Percentiles rank a stretch among this genome's conserved stretches.
phyloP scores from a whole-genome alignment of 2,329 filamentous ascomycete genomes.

The Blastomyces parvus region DNA sequence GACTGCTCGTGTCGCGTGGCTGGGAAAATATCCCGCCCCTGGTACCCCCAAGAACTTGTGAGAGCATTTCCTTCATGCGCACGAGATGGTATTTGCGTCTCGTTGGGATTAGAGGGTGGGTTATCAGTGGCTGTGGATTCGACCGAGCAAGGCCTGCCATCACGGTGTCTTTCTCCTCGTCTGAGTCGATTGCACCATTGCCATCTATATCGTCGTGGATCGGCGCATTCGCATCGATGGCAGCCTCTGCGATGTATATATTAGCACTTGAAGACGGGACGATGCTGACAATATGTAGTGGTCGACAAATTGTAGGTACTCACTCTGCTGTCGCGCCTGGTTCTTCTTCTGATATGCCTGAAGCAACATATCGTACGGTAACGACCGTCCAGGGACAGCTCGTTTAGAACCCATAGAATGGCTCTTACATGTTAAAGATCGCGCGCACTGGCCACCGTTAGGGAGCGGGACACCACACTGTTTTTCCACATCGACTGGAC shows the following conservation, averaged over 20 bases:
- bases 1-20: slow-evolving; percentile 24
- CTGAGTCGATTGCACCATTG: slow-evolving; percentile 77
- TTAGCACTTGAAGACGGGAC: not conserved
- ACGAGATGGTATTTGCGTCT: slow-evolving; percentile 51
- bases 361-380: slow-evolving; percentile 88
- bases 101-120: slow-evolving; percentile 46
- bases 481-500: slow-evolving; percentile 85
- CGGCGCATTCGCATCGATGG: slow-evolving; percentile 87
- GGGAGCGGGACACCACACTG: slow-evolving; percentile 82
- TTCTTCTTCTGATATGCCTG: slow-evolving; percentile 94
- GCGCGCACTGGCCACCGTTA: slow-evolving; percentile 77
- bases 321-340: slow-evolving; percentile 93
- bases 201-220: slow-evolving; percentile 76
- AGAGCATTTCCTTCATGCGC: slow-evolving; percentile 55
- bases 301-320: slow-evolving; percentile 29
- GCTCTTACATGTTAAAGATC: slow-evolving; percentile 86
- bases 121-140: slow-evolving; percentile 66
- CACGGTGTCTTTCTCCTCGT: slow-evolving; percentile 84
- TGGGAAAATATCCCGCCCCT: slow-evolving; percentile 37
- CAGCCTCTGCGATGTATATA: slow-evolving; percentile 56
- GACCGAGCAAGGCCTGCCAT: slow-evolving; percentile 64
- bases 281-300: not conserved
- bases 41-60: slow-evolving; percentile 47
- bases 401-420: slow-evolving; percentile 93
- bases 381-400: slow-evolving; percentile 71